phyloP scores from a whole-genome alignment of 2,329 filamentous ascomycete genomes.

The Sarocladium oryzae region DNA sequence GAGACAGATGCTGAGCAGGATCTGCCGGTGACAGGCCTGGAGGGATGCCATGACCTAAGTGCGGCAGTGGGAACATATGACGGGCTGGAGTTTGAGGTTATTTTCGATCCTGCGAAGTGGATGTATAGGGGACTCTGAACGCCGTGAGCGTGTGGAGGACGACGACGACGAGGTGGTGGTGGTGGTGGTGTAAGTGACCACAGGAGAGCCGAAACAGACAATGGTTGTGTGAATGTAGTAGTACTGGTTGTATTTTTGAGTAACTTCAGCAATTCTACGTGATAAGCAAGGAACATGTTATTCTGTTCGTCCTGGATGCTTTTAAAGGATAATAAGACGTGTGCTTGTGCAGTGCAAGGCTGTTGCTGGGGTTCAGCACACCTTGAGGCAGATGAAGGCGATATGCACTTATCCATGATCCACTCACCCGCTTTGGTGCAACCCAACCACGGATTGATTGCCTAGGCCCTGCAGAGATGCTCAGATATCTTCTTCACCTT shows the following conservation, averaged over 20 bases:
- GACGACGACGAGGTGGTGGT: background rate
- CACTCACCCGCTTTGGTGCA: constrained; percentile 23
- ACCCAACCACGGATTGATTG: constrained; percentile 22
- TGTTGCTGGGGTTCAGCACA: no score
- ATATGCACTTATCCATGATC: constrained; percentile 20
- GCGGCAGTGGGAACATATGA: constrained; percentile 67
- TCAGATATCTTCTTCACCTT: no score
- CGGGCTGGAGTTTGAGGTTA: constrained; percentile 59
- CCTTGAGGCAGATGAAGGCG: no score
- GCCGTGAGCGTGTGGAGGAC: background rate
- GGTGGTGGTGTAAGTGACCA: background rate
- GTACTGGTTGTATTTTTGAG: no score
- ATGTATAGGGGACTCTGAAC: constrained; percentile 31
- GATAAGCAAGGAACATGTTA: no score
- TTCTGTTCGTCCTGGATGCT: no score
- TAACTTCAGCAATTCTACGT: no score
- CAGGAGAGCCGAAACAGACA: no score
- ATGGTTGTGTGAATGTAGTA: no score
- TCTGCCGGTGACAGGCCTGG: constrained; percentile 57
- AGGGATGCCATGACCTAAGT: constrained; percentile 65
- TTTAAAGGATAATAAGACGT: no score
- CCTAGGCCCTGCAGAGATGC: no score
- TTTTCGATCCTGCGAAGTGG: constrained; percentile 56
- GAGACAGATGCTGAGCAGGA: constrained; percentile 60
- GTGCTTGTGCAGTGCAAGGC: no score